Conservation (phyloP, 441 rosid species). For the Hura crepitans region DNA sequence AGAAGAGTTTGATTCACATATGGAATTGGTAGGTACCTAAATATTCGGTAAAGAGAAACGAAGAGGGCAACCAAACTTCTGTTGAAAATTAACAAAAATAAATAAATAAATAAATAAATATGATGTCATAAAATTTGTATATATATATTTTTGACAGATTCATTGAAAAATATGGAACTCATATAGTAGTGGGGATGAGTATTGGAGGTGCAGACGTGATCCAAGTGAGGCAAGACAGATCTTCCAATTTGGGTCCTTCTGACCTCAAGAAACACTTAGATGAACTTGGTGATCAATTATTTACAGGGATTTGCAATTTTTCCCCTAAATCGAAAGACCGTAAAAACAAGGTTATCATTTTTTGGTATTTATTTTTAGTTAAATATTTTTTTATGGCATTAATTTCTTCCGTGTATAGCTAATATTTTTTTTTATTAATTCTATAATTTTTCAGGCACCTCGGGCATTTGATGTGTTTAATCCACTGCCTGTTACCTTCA, state of each 20-base stretch:
- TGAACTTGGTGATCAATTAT: slow-evolving; percentile 75
- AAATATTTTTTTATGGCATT: no score
- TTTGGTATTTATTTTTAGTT: neutral
- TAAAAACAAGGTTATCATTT: slow-evolving; percentile 43
- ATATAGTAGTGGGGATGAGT: slow-evolving; percentile 65
- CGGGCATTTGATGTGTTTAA: slow-evolving; percentile 72
- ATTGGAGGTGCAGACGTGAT: slow-evolving; percentile 80
- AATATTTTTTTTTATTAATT: no score
- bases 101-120: neutral
- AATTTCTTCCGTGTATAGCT: no score
- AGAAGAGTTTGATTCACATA: neutral
- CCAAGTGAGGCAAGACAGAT: slow-evolving; percentile 60
- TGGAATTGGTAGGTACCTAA: neutral
- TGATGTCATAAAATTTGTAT: neutral
- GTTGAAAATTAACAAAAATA: neutral
- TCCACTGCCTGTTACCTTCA: slow-evolving; percentile 38
- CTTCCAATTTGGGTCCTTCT: slow-evolving; percentile 48
- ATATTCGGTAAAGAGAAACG: neutral
- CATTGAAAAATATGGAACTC: slow-evolving; percentile 89
- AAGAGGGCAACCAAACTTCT: neutral
- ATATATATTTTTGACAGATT: slow-evolving; percentile 58
- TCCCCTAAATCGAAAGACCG: slow-evolving; percentile 34
- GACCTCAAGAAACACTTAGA: slow-evolving; percentile 60
- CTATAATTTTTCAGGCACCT: slow-evolving; percentile 45
- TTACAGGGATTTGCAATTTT: slow-evolving; percentile 61